Percentiles rank a stretch among this genome's conserved stretches.
Conservation (phyloP, 306 rosid genomes). For the Urtica urens region DNA sequence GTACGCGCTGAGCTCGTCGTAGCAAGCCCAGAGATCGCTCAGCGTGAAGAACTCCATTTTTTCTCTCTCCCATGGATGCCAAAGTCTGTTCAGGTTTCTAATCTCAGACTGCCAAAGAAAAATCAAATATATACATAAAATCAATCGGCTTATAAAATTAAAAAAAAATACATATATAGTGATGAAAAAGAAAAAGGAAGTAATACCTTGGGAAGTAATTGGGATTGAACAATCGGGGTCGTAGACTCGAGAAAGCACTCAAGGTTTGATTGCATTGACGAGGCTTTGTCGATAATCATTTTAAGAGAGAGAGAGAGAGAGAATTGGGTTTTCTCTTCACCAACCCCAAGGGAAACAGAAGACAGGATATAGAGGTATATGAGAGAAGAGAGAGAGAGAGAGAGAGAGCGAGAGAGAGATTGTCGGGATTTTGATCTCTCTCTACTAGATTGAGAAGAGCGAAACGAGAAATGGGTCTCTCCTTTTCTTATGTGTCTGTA, state of each 20-base stretch:
- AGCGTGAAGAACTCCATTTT: conserved; percentile 63
- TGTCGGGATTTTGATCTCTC: conserved; percentile 34
- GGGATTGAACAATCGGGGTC: conserved; percentile 66
- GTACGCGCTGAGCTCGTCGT: conserved; percentile 88
- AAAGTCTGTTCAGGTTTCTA: conserved; percentile 63
- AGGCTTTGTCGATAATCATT: conserved; percentile 40
- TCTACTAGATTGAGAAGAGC: conserved; percentile 23
- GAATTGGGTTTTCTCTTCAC: conserved; percentile 41
- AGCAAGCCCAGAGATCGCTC: conserved; percentile 77
- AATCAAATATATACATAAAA: not conserved
- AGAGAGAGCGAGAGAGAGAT: conserved; percentile 23
- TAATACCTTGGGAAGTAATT: conserved; percentile 61
- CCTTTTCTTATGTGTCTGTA: no score
- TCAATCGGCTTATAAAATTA: not conserved
- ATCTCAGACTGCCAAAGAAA: conserved; percentile 42
- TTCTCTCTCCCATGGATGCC: conserved; percentile 96
- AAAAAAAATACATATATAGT: not conserved
- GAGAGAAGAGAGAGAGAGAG: conserved; percentile 8
- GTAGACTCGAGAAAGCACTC: conserved; percentile 64
- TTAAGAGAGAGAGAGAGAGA: conserved; percentile 5
- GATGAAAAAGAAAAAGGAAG: not conserved
- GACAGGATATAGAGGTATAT: conserved; percentile 13
- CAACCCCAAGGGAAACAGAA: conserved; percentile 42
- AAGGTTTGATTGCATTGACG: conserved; percentile 69
- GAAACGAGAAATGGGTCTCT: conserved; percentile 21